Evolutionary conservation across 225 moss, liverwort and hornwort species (phyloP), one percentile per base, ranked within the genome.

Genomic region (Sphagnum contortum): DNA sequence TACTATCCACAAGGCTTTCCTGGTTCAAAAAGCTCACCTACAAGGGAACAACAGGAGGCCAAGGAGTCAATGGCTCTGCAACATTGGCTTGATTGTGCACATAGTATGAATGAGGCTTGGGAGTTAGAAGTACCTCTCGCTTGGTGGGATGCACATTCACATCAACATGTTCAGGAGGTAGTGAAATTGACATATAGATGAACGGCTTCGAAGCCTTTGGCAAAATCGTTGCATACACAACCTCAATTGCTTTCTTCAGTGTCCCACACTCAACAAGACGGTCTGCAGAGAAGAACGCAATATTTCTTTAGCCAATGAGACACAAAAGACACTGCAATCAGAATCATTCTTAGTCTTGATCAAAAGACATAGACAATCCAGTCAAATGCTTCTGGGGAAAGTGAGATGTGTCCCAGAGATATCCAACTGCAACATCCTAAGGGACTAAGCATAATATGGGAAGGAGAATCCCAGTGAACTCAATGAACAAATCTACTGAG

Each of bases 121-220:
- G 29, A 29, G 29, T 29, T 29, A 44, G 49, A 47, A 76, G 46
- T 57, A 90, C 95, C 90, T 92, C 96, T 67, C 86, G 88, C 80
- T 96, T 96, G 48, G 96, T 96, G 48, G 92, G 92, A 71, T 96
- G 96, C 47, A 96, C 90, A 72, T 96, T 92, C 14, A 96, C 96
- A 75, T 96, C 96, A 49, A 96, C 90, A 69, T 96, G 96, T 57
- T 90, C 74, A 55, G 87, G 62, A 65, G 96, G 96, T 74, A 96
- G 75, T 49, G 69, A 70, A 60, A 96, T 76, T 55, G 90, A 88
- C 78, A 96, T 70, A 64, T 89, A 92, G 64, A 96, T 74, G 67
- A 96, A 96, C 49, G 96, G 92, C 62, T 90, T 96, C 4, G 96
- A 92, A 60, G 96, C 92, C 73, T 96, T 92, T 0, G 90, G 96